A percentile compares a stretch with the other conserved stretches of the same genome.
These are phyloP conservation scores for Podila epigama DNA, from an alignment of 192 early-diverging fungal genomes.

Conservation along the genomic window DNA sequence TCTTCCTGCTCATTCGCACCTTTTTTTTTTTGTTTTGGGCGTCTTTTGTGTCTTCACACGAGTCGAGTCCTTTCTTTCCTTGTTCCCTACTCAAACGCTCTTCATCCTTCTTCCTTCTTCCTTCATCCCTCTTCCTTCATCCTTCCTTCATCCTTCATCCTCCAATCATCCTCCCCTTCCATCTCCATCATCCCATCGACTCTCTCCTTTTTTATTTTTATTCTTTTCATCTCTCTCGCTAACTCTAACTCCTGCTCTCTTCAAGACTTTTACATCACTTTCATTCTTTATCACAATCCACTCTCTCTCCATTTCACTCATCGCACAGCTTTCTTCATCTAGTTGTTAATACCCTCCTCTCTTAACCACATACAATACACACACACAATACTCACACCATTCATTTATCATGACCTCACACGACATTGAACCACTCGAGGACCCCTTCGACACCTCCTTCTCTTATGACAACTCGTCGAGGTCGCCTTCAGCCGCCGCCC, in stretches of 20 bases:
- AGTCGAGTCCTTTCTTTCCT: not conserved
- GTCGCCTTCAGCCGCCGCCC: not conserved
- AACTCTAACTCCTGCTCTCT: not conserved
- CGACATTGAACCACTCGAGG: not conserved
- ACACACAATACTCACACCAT: not conserved
- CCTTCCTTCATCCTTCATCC: not conserved
- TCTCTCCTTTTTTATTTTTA: not conserved
- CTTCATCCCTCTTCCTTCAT: not conserved
- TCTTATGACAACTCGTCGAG: not conserved
- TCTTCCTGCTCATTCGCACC: not conserved
- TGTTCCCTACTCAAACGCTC: not conserved
- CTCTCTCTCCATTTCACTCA: not conserved
- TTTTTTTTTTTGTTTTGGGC: not conserved
- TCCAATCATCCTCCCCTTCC: too few relatives aligned
- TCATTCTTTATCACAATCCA: too few relatives aligned
- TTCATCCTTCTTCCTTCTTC: not conserved
- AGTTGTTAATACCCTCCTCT: not conserved
- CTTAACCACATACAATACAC: not conserved
- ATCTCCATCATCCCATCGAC: not conserved
- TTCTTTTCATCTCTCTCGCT: not conserved
- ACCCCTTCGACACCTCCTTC: constrained; percentile 3
- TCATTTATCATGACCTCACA: not conserved
- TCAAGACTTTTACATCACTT: too few relatives aligned
- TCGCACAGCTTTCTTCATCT: not conserved
- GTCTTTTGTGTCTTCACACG: too few relatives aligned